Percentiles rank a stretch among this genome's conserved stretches.
Conservation (phyloP, 2,329 filamentous ascomycete genomes). For the Tolypocladium sp. region DNA sequence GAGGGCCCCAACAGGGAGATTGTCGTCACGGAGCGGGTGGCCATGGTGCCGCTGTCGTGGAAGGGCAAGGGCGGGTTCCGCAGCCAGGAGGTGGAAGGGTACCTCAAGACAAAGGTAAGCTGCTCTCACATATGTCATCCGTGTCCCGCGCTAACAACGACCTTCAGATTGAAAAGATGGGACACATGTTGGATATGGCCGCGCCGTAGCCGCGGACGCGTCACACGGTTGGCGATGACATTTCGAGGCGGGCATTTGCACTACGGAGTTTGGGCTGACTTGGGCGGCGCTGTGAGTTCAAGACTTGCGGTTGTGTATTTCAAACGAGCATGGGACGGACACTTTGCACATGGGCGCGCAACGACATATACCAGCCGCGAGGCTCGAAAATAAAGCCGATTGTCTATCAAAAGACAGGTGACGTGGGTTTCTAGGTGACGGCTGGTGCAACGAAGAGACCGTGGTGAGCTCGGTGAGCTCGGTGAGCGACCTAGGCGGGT, state of each 20-base stretch:
- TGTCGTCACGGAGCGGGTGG: conserved; percentile 77
- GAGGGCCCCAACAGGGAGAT: conserved; percentile 87
- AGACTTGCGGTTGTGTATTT: neutral
- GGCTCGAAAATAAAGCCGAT: neutral
- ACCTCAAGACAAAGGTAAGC: conserved; percentile 85
- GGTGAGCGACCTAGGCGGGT: neutral
- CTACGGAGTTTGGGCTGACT: conserved; percentile 1
- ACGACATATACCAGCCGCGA: neutral
- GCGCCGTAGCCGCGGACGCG: conserved; percentile 6
- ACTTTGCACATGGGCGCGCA: neutral
- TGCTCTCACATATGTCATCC: neutral
- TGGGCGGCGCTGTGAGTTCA: neutral
- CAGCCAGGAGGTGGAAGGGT: conserved; percentile 85
- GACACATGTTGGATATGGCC: conserved; percentile 62
- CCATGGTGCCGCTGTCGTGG: conserved; percentile 95
- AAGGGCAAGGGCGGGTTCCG: conserved; percentile 74
- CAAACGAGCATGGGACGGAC: neutral
- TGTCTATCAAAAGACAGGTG: no score
- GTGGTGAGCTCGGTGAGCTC: neutral
- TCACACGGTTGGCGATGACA: neutral
- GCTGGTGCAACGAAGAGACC: no score
- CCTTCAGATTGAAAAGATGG: conserved; percentile 74
- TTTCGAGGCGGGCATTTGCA: neutral
- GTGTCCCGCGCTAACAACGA: conserved; percentile 9
- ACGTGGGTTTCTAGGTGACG: neutral